These are phyloP conservation scores for Protostelium mycophagum DNA, from an alignment of 78 protist species.

Conservation along the genomic window DNA sequence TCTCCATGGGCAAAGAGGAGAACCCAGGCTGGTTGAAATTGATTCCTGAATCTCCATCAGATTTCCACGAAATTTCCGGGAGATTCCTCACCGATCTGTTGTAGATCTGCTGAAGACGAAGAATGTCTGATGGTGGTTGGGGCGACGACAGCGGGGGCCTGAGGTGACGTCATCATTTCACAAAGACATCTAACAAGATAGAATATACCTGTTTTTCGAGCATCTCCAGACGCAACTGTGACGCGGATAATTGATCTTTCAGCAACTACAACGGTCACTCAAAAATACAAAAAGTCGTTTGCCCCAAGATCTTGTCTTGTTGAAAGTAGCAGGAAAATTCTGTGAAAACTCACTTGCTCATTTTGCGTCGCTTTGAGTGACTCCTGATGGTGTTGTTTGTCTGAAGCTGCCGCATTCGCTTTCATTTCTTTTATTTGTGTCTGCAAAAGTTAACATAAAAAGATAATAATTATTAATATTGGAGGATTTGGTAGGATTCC, in stretches of 20 bases:
- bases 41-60: not conserved
- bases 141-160: not conserved
- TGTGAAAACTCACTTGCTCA: not conserved
- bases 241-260: not conserved
- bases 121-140: not conserved
- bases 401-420: not conserved
- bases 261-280: no score
- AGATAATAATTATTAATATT: no score
- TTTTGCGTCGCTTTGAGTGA: not conserved
- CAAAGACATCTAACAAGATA: no score
- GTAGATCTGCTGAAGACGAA: not conserved
- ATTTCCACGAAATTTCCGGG: no score
- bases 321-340: not conserved
- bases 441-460: no score
- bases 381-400: not conserved
- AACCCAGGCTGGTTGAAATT: not conserved
- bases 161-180: no score
- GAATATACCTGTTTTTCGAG: not conserved
- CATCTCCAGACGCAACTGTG: not conserved
- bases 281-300: no score
- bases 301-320: no score
- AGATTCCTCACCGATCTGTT: not conserved
- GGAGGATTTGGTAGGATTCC: no score
- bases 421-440: not conserved
- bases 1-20: not conserved